Evolutionary conservation across 2,329 filamentous ascomycete species (phyloP).

Genomic region (Huntiella omanensis): DNA sequence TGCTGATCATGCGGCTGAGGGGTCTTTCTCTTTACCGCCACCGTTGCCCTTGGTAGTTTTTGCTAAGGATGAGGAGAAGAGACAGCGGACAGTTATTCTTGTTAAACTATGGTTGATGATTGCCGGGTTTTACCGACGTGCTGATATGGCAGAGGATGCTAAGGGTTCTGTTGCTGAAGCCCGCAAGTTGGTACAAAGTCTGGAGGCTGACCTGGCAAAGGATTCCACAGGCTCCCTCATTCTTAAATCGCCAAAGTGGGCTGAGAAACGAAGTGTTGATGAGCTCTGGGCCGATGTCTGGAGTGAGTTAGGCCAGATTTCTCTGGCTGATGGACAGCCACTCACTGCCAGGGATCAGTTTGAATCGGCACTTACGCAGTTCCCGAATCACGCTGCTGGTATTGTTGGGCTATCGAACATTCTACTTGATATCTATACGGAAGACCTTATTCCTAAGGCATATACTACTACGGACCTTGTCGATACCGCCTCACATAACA

Average conservation of each 20-base stretch:
- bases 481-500: slow-evolving; percentile 18
- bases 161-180: slow-evolving; percentile 68
- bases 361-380: slow-evolving; percentile 64
- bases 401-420: slow-evolving; percentile 72
- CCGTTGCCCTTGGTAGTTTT: slow-evolving; percentile 35
- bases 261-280: slow-evolving; percentile 60
- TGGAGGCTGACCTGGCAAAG: slow-evolving; percentile 48
- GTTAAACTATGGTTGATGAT: slow-evolving; percentile 81
- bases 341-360: slow-evolving; percentile 59
- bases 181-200: slow-evolving; percentile 48
- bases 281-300: slow-evolving; percentile 72
- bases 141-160: slow-evolving; percentile 62
- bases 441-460: slow-evolving; percentile 37
- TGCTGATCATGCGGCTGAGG: slow-evolving; percentile 22
- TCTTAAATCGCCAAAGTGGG: slow-evolving; percentile 53
- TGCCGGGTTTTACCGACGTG: slow-evolving; percentile 69
- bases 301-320: slow-evolving; percentile 55
- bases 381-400: slow-evolving; percentile 59
- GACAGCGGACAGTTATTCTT: slow-evolving; percentile 35
- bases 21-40: slow-evolving; percentile 26
- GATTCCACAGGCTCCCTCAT: slow-evolving; percentile 44
- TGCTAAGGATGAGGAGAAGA: slow-evolving; percentile 31
- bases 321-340: slow-evolving; percentile 39
- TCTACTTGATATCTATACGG: slow-evolving; percentile 65
- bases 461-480: background rate